phyloP scores from a whole-genome alignment of 805 yeast species.

The Millerozyma miso region DNA sequence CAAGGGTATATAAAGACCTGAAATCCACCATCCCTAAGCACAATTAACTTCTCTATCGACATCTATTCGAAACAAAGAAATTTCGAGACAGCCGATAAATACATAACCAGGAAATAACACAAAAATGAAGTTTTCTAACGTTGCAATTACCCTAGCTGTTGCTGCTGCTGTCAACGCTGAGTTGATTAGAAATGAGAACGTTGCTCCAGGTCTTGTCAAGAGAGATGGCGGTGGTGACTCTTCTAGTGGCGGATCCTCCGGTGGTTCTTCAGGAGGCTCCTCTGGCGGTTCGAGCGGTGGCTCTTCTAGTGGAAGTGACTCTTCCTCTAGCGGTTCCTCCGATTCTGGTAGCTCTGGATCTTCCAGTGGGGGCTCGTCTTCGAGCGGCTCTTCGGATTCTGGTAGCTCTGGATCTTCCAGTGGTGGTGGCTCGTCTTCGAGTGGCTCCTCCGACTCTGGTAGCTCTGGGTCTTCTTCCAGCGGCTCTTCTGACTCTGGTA shows the following conservation, averaged over 20 bases:
- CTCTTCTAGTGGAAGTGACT: slow-evolving; percentile 1
- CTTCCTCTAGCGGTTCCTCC: slow-evolving; percentile 5
- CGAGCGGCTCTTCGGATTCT: neutral
- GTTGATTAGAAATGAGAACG: slow-evolving; percentile 2
- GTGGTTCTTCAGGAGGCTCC: neutral
- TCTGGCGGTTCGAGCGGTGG: neutral
- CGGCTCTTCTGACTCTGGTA: neutral
- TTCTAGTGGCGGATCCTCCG: slow-evolving; percentile 3
- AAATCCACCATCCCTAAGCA: neutral
- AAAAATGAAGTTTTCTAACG: slow-evolving; percentile 10
- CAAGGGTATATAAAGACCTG: neutral
- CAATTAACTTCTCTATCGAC: neutral
- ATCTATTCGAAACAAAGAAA: too few species aligned
- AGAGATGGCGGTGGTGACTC: neutral
- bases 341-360: slow-evolving; percentile 5
- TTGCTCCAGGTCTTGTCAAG: slow-evolving; percentile 1
- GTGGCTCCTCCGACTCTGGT: neutral
- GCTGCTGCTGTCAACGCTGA: slow-evolving; percentile 11
- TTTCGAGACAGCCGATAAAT: too few species aligned
- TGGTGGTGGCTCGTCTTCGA: neutral
- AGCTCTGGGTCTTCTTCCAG: neutral
- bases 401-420: neutral
- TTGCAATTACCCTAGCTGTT: slow-evolving; percentile 10
- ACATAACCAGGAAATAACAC: neutral
- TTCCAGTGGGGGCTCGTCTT: slow-evolving; percentile 4